Evolutionary conservation across 2,329 filamentous ascomycete species (phyloP).

Genomic region (Trichoderma oligosporum): DNA sequence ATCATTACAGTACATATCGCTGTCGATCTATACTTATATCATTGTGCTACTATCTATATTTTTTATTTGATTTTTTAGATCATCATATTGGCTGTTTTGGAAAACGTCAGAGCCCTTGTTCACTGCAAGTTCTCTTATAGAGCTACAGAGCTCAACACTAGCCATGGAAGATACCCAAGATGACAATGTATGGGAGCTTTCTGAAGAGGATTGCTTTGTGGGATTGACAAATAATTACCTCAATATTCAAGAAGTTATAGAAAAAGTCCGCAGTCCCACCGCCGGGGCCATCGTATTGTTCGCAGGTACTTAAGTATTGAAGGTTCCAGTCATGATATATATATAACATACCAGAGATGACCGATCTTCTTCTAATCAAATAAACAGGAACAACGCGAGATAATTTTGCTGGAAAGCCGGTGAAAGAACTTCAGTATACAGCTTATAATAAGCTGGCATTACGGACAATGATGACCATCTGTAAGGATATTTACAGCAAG

Average conservation of each 20-base stretch:
- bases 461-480: slow-evolving; percentile 63
- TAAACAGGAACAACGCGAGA: slow-evolving; percentile 68
- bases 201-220: slow-evolving; percentile 57
- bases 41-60: too few relatives aligned
- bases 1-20: too few relatives aligned
- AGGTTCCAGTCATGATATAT: neutral
- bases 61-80: neutral
- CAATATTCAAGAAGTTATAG: slow-evolving; percentile 54
- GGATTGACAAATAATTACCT: slow-evolving; percentile 63
- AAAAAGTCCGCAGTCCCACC: slow-evolving; percentile 65
- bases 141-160: neutral
- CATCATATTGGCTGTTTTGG: neutral
- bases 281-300: slow-evolving; percentile 76
- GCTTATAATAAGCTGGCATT: slow-evolving; percentile 70
- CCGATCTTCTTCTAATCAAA: neutral
- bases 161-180: slow-evolving; percentile 19
- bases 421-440: slow-evolving; percentile 70
- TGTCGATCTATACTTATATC: neutral
- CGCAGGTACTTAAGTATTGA: slow-evolving; percentile 51
- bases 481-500: slow-evolving; percentile 51
- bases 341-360: neutral
- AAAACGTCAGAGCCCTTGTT: neutral
- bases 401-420: slow-evolving; percentile 66
- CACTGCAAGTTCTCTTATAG: neutral
- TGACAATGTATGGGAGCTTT: slow-evolving; percentile 37